Base-by-base conservation (phyloP, 2,329 filamentous ascomycete species). In the Ramularia collo-cygni region DNA sequence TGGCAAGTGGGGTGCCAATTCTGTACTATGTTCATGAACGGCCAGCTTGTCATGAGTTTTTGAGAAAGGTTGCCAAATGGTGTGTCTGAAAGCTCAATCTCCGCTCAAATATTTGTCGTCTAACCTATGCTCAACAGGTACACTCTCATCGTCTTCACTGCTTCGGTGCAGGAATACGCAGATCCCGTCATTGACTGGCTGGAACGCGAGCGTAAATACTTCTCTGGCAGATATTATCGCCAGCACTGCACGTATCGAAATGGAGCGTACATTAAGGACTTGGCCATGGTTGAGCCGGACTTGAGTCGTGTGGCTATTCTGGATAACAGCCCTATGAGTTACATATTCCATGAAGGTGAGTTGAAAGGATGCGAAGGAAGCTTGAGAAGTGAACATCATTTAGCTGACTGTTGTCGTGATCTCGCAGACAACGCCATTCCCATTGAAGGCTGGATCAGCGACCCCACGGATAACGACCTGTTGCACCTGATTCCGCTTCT, bases 111-210 rank as follows among this genome's bases (percentile, higher is more conserved):
- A n/a, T n/a, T n/a, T n/a, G n/a, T 24, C 21, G 6, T 24, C 21
- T 10, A 24, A 24, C 21, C 10, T 6, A 24, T 24, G 21, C 10
- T 10, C 10, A 24, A 24, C 10, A 24, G 21, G 21, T 98, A 93
- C 68, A 96, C 95, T 61, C 71, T 98, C 12, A 86, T 98, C 37
- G 75, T 96, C 33, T 98, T 98, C 64, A 98, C 92, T 8, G 92
- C 92, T 2, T 95, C 88, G 14, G 92, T 98, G 27, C 92, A 98
- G 63, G 92, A 98, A 64, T 98, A 98, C 58, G 92, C 92, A 42
- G 92, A 98, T 63, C 92, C 92, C 0, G 92, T 98, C 41, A 96
- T 98, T 60, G 92, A 98, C 72, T 96, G 89, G 88, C 75, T 98
- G 44, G 92, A 98, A 66, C 81, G 87, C 52, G 92, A 98, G 66